phyloP scores from a whole-genome alignment of 805 yeast genomes.

The Zygotorulaspora chibaensis region DNA sequence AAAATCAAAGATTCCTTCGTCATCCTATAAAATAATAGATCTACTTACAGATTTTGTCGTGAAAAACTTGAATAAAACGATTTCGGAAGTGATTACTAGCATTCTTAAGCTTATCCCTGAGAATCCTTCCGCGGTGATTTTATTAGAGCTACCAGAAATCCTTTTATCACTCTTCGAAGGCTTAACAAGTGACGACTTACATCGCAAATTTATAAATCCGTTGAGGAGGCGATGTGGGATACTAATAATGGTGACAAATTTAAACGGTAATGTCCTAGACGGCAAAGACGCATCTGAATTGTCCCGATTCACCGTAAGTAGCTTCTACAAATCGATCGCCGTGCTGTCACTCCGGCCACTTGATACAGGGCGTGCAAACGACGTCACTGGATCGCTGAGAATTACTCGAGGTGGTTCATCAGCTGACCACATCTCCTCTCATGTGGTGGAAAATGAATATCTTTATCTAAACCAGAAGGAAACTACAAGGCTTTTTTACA shows the following conservation, averaged over 20 bases:
- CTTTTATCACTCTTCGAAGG: constrained; percentile 27
- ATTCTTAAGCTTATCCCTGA: constrained; percentile 58
- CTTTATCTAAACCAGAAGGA: constrained; percentile 58
- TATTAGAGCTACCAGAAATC: constrained; percentile 34
- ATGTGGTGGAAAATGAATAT: constrained; percentile 54
- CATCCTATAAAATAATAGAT: constrained; percentile 39
- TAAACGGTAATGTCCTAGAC: constrained; percentile 2
- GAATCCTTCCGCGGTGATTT: constrained; percentile 16
- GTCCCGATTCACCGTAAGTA: constrained; percentile 20
- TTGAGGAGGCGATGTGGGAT: constrained; percentile 23
- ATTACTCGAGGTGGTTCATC: constrained; percentile 54
- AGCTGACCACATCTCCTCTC: constrained; percentile 15
- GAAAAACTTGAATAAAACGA: constrained; percentile 52
- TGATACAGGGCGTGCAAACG: constrained; percentile 76
- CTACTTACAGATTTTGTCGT: constrained; percentile 44
- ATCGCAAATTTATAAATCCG: constrained; percentile 26
- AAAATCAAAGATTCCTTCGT: constrained; percentile 21
- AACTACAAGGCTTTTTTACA: constrained; percentile 39
- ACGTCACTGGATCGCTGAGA: constrained; percentile 68
- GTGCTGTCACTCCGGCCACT: constrained; percentile 58
- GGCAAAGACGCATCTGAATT: constrained; percentile 26
- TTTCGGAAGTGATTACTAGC: constrained; percentile 68
- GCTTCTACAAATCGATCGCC: constrained; percentile 26
- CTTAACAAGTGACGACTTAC: constrained; percentile 27
- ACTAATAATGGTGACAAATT: constrained; percentile 19